These are phyloP conservation scores for Pilatotrama ljubarskyi DNA, from an alignment of 768 basidiomycete genomes.

Conservation along the genomic window DNA sequence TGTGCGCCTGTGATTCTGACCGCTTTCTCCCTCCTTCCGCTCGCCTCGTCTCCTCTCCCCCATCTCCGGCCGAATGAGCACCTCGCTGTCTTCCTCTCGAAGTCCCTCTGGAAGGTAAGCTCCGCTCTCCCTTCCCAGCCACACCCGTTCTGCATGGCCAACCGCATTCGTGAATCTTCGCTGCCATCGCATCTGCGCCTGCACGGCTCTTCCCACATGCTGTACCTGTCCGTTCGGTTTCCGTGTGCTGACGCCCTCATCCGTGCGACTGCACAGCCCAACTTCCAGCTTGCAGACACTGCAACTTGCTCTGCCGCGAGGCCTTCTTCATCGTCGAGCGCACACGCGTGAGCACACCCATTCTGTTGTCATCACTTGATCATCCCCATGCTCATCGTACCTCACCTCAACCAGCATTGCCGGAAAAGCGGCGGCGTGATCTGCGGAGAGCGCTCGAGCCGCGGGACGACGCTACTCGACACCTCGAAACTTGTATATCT, in stretches of 20 bases:
- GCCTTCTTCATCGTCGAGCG: slow-evolving; percentile 70
- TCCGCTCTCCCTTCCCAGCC: background rate
- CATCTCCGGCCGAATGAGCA: slow-evolving; percentile 56
- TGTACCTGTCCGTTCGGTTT: too few relatives aligned
- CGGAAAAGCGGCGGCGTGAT: slow-evolving; percentile 83
- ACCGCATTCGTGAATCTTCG: slow-evolving; percentile 5
- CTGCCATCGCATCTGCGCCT: slow-evolving; percentile 9
- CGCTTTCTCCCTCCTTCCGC: too few relatives aligned
- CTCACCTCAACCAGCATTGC: slow-evolving; percentile 57
- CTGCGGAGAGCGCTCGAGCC: slow-evolving; percentile 62
- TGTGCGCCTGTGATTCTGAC: too few relatives aligned
- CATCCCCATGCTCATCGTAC: slow-evolving; percentile 27
- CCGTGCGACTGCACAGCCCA: slow-evolving; percentile 47
- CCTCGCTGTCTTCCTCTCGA: slow-evolving; percentile 72
- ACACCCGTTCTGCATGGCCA: too few relatives aligned
- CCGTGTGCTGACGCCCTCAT: slow-evolving; percentile 11
- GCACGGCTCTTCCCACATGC: background rate
- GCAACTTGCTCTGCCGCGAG: slow-evolving; percentile 70
- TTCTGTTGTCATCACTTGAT: slow-evolving; percentile 3
- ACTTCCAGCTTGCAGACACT: slow-evolving; percentile 58
- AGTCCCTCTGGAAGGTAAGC: slow-evolving; percentile 68
- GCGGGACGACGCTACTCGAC: slow-evolving; percentile 66
- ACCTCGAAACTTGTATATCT: slow-evolving; percentile 70
- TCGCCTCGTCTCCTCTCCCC: slow-evolving; percentile 19
- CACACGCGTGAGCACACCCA: slow-evolving; percentile 59